These are phyloP conservation scores for Dictyophora rubrovolvata DNA, from an alignment of 768 basidiomycete species.

Conservation along the genomic window DNA sequence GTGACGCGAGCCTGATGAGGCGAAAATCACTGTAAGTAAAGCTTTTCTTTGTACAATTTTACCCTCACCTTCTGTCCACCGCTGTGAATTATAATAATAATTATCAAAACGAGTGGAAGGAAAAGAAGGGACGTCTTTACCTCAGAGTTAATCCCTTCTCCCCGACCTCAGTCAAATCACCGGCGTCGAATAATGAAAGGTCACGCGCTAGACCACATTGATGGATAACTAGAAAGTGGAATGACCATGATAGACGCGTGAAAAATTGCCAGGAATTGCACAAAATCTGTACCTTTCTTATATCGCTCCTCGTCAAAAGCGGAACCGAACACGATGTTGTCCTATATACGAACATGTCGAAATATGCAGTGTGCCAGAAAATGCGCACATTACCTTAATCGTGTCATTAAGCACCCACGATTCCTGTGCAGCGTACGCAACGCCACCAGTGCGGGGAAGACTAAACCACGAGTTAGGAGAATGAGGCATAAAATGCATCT, in stretches of 20 bases:
- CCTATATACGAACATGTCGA: slow-evolving; percentile 14
- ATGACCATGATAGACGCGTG: not conserved
- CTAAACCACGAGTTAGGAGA: slow-evolving; percentile 29
- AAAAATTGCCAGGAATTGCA: slow-evolving; percentile 6
- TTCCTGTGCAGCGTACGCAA: slow-evolving; percentile 40
- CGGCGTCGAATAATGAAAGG: slow-evolving; percentile 24
- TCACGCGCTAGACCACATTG: slow-evolving; percentile 27
- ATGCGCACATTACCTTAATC: slow-evolving; percentile 19
- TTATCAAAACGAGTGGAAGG: not conserved
- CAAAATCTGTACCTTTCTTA: slow-evolving; percentile 22
- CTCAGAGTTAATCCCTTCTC: slow-evolving; percentile 35
- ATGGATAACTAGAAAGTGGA: slow-evolving; percentile 20
- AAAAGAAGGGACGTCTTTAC: not conserved
- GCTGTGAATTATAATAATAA: not conserved
- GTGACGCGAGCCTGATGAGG: no score
- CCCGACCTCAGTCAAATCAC: slow-evolving; percentile 28
- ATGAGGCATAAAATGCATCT: slow-evolving; percentile 23
- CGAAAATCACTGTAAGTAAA: no score
- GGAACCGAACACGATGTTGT: slow-evolving; percentile 43
- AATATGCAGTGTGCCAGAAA: not conserved
- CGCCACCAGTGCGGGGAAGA: slow-evolving; percentile 33
- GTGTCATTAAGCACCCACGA: slow-evolving; percentile 40
- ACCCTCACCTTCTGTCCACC: not conserved
- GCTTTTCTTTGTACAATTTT: no score
- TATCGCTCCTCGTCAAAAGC: slow-evolving; percentile 36